Conservation (phyloP, 2,329 filamentous ascomycete genomes). For the Karstenula rhodostoma region DNA sequence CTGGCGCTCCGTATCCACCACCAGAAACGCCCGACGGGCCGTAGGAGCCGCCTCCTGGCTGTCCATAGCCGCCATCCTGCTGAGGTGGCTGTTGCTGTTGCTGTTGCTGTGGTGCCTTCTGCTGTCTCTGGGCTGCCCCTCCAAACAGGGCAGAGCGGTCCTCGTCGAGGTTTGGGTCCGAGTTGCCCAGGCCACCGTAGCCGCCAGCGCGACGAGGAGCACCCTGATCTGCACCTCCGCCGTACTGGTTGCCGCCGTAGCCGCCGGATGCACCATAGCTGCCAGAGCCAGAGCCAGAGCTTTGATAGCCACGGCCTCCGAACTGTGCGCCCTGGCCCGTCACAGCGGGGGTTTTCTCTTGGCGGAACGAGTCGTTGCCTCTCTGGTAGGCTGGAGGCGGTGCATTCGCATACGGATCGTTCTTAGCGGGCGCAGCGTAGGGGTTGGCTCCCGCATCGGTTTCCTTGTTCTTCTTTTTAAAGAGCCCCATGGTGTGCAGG, state of each 20-base stretch:
- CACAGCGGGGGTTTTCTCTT: slow-evolving; percentile 55
- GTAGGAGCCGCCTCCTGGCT: slow-evolving; percentile 28
- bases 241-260: slow-evolving; percentile 62
- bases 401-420: slow-evolving; percentile 61
- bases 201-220: slow-evolving; percentile 46
- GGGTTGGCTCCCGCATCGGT: slow-evolving; percentile 60
- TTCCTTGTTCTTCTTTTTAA: slow-evolving; percentile 63
- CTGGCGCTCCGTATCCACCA: slow-evolving; percentile 33
- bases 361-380: slow-evolving; percentile 44
- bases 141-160: slow-evolving; percentile 73
- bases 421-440: slow-evolving; percentile 60
- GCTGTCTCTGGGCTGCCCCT: slow-evolving; percentile 51
- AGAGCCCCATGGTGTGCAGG: slow-evolving; percentile 53
- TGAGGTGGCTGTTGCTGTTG: slow-evolving; percentile 53
- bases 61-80: slow-evolving; percentile 30
- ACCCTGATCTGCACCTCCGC: slow-evolving; percentile 35
- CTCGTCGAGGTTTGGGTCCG: slow-evolving; percentile 58
- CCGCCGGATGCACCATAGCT: slow-evolving; percentile 41
- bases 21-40: slow-evolving; percentile 23
- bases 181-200: slow-evolving; percentile 47
- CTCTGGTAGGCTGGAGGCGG: slow-evolving; percentile 51
- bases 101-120: slow-evolving; percentile 57
- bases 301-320: slow-evolving; percentile 47
- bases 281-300: slow-evolving; percentile 29
- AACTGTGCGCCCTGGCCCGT: slow-evolving; percentile 53